Base-by-base conservation (phyloP, 1,284 basidiomycete genomes). In the Ustilago sp. region DNA sequence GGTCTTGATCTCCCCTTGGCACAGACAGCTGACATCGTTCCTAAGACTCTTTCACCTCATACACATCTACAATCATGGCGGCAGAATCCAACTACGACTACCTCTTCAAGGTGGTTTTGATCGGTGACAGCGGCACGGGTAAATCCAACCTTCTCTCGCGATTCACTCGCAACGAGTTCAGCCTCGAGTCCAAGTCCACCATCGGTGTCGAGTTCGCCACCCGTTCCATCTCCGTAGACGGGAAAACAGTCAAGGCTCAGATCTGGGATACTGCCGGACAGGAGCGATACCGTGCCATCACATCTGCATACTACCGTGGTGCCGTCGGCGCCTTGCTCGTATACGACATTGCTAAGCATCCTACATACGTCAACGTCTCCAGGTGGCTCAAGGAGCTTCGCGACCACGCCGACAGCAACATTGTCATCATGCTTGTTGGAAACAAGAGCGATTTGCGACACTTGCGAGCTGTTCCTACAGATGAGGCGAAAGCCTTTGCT, bases 141-240 rank as follows among this genome's bases (percentile, higher is more conserved):
- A 99, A 99, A 91, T 98, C 89, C 88, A 90, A 85, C 77, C 74
- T 86, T 31, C 82, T 86, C 56, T 83, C 81, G 55, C 80, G 84
- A 59, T 99, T 99, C 91, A 99, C 96, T 78, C 91, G 96, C 80
- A 98, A 98, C 87, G 96, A 98, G 88, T 99, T 99, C 91, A 97
- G 96, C 89, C 90, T 97, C 84, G 96, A 99, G 86, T 95, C 94
- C 71, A 98, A 98, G 76, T 81, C 79, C 54, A 99, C 96, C 28
- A 99, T 99, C 87, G 96, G 96, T 68, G 97, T 99, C 83, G 97
- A 99, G 88, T 99, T 99, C 86, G 96, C 96, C 9, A 98, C 96
- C 56, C 91, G 97, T 84, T 94, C 94, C 56, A 94, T 96, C 87
- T 93, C 91, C 77, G 94, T 98, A 17, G 96, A 98, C 87, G 91